Percentiles rank a stretch among this genome's conserved stretches.
These are phyloP conservation scores for Gracilaria caudata DNA, from an alignment of 23 red algal genomes.

Conservation along the genomic window DNA sequence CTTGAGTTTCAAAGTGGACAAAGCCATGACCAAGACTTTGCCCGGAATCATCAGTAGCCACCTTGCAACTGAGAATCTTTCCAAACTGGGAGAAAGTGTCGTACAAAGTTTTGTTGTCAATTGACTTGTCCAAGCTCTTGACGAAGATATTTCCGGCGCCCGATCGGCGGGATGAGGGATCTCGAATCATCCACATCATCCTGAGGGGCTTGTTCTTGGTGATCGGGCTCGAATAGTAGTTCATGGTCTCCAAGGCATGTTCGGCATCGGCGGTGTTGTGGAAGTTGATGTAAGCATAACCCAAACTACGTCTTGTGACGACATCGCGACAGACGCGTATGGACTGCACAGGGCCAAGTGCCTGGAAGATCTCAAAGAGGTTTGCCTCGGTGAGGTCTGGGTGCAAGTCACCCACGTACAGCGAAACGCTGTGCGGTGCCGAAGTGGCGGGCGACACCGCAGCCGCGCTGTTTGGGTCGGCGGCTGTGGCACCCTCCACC, in stretches of 20 bases:
- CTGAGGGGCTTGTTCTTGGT: constrained; percentile 94
- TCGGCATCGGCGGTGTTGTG: constrained; percentile 93
- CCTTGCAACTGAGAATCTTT: constrained; percentile 96
- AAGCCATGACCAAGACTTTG: constrained; percentile 93
- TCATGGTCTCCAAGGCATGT: constrained; percentile 95
- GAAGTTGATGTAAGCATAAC: constrained; percentile 99
- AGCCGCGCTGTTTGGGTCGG: neutral
- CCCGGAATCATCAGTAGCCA: constrained; percentile 88
- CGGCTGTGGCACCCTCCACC: constrained; percentile 10
- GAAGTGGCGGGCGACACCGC: neutral
- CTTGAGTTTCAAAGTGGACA: constrained; percentile 94
- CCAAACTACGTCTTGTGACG: constrained; percentile 90
- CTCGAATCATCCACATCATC: constrained; percentile 99
- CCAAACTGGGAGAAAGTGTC: constrained; percentile 98
- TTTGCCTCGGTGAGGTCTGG: constrained; percentile 92
- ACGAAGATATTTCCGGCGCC: constrained; percentile 96
- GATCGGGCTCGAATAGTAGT: constrained; percentile 83
- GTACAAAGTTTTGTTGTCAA: constrained; percentile 96
- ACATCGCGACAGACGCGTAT: constrained; percentile 95
- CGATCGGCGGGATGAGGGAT: constrained; percentile 70
- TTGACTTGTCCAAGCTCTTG: constrained; percentile 95
- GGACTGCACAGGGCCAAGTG: constrained; percentile 89
- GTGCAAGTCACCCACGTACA: constrained; percentile 99
- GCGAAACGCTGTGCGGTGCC: constrained; percentile 62
- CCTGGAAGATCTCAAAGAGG: constrained; percentile 96